Evolutionary conservation across 768 basidiomycete species (phyloP).

Genomic region (Phylloporus sp.): DNA sequence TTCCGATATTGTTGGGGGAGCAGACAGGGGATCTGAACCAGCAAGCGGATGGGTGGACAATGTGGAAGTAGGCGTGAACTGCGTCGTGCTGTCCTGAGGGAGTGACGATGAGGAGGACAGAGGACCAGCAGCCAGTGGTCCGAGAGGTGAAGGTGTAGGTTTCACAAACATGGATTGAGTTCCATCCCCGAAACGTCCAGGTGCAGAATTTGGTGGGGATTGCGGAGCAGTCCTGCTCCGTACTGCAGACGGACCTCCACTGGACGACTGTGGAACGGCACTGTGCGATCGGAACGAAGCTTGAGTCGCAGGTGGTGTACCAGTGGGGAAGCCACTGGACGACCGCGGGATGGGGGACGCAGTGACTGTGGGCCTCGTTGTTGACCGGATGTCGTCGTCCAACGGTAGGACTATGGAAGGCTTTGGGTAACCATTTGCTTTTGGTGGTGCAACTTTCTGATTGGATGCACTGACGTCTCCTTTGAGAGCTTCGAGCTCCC

Average conservation of each 20-base stretch:
- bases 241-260: constrained; percentile 50
- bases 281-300: constrained; percentile 27
- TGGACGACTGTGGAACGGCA: constrained; percentile 46
- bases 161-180: constrained; percentile 80
- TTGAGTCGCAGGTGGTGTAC: constrained; percentile 16
- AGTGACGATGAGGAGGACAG: constrained; percentile 34
- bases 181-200: constrained; percentile 67
- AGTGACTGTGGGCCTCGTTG: constrained; percentile 15
- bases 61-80: constrained; percentile 4
- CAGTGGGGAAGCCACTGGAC: constrained; percentile 18
- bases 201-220: constrained; percentile 36
- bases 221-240: constrained; percentile 17
- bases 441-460: constrained; percentile 49
- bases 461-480: constrained; percentile 70
- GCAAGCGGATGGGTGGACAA: constrained; percentile 18
- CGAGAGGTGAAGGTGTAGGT: constrained; percentile 36
- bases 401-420: constrained; percentile 60
- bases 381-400: constrained; percentile 51
- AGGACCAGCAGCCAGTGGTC: constrained; percentile 33
- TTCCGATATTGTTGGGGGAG: constrained; percentile 2
- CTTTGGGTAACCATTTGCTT: constrained; percentile 50
- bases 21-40: constrained; percentile 11
- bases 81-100: constrained; percentile 16
- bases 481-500: constrained; percentile 82
- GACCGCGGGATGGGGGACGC: constrained; percentile 21